Evolutionary conservation across 1,284 basidiomycete species (phyloP).

Genomic region (Sporisorium graminicola): DNA sequence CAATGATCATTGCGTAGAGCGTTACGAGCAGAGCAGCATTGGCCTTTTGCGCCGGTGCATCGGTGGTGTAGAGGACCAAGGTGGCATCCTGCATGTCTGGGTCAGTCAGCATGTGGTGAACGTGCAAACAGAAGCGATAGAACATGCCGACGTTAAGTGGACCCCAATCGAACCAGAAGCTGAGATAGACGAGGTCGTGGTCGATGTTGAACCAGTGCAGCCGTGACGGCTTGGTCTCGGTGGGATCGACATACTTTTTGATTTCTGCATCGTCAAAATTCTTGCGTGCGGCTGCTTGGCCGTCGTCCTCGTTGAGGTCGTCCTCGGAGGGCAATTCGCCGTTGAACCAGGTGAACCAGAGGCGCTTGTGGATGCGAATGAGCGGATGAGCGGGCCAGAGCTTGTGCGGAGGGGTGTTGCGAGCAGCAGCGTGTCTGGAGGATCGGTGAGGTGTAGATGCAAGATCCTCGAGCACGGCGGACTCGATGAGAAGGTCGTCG

Average conservation of each 20-base stretch:
- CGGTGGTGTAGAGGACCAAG: slow-evolving; percentile 89
- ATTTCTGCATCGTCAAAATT: slow-evolving; percentile 30
- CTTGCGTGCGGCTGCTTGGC: slow-evolving; percentile 19
- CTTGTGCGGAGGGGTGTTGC: slow-evolving; percentile 4
- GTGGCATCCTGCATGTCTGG: slow-evolving; percentile 74
- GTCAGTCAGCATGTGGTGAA: slow-evolving; percentile 71
- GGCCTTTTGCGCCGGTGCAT: slow-evolving; percentile 86
- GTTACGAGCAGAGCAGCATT: slow-evolving; percentile 93
- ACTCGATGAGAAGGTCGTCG: slow-evolving; percentile 36
- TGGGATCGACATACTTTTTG: slow-evolving; percentile 36
- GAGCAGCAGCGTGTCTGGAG: background rate
- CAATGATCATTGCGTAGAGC: slow-evolving; percentile 89
- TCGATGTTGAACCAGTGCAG: slow-evolving; percentile 75
- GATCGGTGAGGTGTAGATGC: slow-evolving; percentile 2
- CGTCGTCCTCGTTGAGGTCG: slow-evolving; percentile 40
- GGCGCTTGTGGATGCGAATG: slow-evolving; percentile 57
- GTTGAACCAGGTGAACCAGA: slow-evolving; percentile 63
- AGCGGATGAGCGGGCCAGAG: slow-evolving; percentile 52
- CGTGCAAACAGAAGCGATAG: slow-evolving; percentile 86
- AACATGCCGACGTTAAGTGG: slow-evolving; percentile 73
- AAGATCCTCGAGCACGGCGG: slow-evolving; percentile 26
- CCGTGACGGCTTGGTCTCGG: slow-evolving; percentile 31
- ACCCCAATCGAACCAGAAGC: slow-evolving; percentile 79
- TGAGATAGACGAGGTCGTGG: slow-evolving; percentile 89
- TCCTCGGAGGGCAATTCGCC: slow-evolving; percentile 35